A percentile compares a stretch with the other conserved stretches of the same genome.
Conservation (phyloP, 2,329 filamentous ascomycete genomes). For the Neonectria faginata region DNA sequence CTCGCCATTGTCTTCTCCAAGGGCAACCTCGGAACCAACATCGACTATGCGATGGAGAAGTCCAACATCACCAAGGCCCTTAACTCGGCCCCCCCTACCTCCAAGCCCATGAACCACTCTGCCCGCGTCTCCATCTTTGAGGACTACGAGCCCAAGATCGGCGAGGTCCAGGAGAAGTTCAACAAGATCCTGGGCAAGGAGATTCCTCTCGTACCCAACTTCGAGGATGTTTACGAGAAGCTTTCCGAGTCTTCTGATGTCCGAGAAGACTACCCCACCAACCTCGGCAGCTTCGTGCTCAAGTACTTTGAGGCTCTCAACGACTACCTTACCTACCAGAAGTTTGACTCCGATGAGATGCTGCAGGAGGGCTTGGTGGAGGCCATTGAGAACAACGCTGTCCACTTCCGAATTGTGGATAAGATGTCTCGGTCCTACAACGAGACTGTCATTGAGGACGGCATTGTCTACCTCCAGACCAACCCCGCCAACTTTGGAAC, state of each 20-base stretch:
- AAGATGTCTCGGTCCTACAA: slow-evolving; percentile 55
- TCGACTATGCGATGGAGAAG: slow-evolving; percentile 52
- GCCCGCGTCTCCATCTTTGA: slow-evolving; percentile 56
- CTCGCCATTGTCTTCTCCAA: slow-evolving; percentile 62
- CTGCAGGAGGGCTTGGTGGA: slow-evolving; percentile 62
- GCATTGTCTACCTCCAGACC: slow-evolving; percentile 62
- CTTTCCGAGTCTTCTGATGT: slow-evolving; percentile 49
- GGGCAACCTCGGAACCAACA: slow-evolving; percentile 59
- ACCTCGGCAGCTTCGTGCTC: slow-evolving; percentile 55
- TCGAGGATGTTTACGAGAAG: slow-evolving; percentile 57
- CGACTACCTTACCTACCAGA: slow-evolving; percentile 55
- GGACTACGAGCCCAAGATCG: slow-evolving; percentile 58
- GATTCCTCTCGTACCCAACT: slow-evolving; percentile 61
- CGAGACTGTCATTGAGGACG: slow-evolving; percentile 62
- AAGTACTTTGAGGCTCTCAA: slow-evolving; percentile 60
- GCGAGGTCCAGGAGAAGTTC: slow-evolving; percentile 52
- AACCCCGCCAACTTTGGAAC: slow-evolving; percentile 50
- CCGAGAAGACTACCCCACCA: slow-evolving; percentile 56
- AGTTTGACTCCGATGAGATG: slow-evolving; percentile 62
- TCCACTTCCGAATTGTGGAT: slow-evolving; percentile 62
- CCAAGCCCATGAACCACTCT: slow-evolving; percentile 54
- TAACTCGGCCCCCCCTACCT: slow-evolving; percentile 55
- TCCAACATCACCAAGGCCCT: slow-evolving; percentile 57
- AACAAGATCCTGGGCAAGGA: slow-evolving; percentile 54
- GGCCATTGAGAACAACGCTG: slow-evolving; percentile 55